Evolutionary conservation across 768 basidiomycete genomes (phyloP).

Genomic region (Mycena epipterygia): DNA sequence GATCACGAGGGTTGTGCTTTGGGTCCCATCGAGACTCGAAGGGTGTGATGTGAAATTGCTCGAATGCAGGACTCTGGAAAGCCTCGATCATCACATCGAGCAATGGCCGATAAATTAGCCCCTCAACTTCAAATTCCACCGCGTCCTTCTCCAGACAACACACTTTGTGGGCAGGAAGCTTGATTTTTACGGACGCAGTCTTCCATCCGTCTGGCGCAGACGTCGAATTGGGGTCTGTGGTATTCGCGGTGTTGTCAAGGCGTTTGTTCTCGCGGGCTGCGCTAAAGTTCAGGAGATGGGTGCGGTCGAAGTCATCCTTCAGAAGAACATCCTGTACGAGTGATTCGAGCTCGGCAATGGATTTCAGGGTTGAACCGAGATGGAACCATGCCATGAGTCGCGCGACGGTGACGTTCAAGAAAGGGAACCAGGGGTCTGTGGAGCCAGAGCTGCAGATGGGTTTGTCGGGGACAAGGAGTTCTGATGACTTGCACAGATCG

Average conservation of each 20-base stretch:
- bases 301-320: constrained; percentile 41
- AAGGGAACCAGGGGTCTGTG: neutral
- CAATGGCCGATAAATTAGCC: constrained; percentile 35
- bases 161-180: constrained; percentile 35
- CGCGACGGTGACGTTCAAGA: constrained; percentile 44
- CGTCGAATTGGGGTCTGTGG: constrained; percentile 33
- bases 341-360: constrained; percentile 38
- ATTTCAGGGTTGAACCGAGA: constrained; percentile 35
- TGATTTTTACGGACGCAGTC: constrained; percentile 38
- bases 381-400: constrained; percentile 43
- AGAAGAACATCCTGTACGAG: constrained; percentile 44
- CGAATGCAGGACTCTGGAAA: constrained; percentile 5
- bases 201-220: constrained; percentile 39
- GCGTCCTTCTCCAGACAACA: constrained; percentile 35
- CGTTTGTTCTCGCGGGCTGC: too few species aligned
- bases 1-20: constrained; percentile 4
- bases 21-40: constrained; percentile 29
- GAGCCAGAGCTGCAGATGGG: constrained; percentile 34
- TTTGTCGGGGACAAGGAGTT: neutral
- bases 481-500: constrained; percentile 26
- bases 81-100: constrained; percentile 33
- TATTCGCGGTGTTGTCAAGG: constrained; percentile 35
- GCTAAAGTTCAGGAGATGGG: too few species aligned
- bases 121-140: constrained; percentile 34
- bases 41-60: constrained; percentile 29